Percentiles rank a stretch among this genome's conserved stretches.
These are phyloP conservation scores for Emiliania huxleyi DNA, from an alignment of 78 protist genomes.

Conservation along the genomic window DNA sequence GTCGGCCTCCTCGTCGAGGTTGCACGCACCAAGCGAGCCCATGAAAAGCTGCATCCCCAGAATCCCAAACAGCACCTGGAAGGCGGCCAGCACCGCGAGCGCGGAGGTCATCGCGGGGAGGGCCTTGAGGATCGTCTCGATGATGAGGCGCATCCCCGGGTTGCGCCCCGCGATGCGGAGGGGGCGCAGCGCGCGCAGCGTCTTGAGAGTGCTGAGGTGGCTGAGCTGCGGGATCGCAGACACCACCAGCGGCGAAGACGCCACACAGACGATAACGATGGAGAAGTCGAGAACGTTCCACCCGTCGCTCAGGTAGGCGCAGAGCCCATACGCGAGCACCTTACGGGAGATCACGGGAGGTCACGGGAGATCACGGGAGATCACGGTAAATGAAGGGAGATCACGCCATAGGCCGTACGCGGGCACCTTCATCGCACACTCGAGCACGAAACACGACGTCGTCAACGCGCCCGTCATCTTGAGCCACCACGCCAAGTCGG, in stretches of 20 bases:
- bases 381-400: no score
- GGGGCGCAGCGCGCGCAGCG: neutral
- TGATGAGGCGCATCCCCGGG: neutral
- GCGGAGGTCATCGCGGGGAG: neutral
- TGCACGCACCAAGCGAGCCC: neutral
- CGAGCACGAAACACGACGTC: neutral
- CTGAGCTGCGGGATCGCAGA: neutral
- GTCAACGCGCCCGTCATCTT: neutral
- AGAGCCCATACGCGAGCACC: no score
- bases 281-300: slow-evolving; percentile 45
- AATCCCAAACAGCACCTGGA: neutral
- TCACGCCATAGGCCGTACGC: no score
- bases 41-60: neutral
- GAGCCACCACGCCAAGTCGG: neutral
- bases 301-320: neutral
- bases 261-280: neutral
- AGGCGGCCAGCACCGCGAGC: neutral
- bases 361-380: no score
- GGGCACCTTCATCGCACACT: neutral
- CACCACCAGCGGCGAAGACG: neutral
- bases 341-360: no score
- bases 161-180: neutral
- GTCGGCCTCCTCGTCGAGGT: neutral
- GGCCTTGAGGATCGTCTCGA: neutral
- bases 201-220: neutral